Percentiles rank a stretch among this genome's conserved stretches.
Conservation (phyloP, 2,329 filamentous ascomycete genomes). For the Ophiostoma quercus region DNA sequence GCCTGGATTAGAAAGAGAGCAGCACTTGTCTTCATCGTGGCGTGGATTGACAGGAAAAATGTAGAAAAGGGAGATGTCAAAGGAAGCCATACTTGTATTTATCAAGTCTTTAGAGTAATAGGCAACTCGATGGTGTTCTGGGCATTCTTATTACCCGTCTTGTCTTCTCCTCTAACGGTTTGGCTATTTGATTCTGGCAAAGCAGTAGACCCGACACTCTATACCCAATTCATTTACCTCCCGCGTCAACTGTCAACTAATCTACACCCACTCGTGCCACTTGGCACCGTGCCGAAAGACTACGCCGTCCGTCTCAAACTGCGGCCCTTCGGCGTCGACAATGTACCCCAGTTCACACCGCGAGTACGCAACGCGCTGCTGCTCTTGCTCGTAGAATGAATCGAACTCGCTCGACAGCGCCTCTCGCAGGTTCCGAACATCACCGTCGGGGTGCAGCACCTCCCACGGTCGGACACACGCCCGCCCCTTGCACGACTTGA, state of each 20-base stretch:
- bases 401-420: conserved; percentile 40
- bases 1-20: background rate
- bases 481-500: conserved; percentile 55
- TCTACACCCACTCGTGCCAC: conserved; percentile 34
- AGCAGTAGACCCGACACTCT: background rate
- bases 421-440: conserved; percentile 47
- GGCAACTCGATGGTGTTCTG: background rate
- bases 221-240: background rate
- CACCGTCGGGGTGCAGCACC: conserved; percentile 49
- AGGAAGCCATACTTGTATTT: background rate
- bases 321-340: conserved; percentile 50
- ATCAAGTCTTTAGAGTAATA: background rate
- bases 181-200: background rate
- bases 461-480: conserved; percentile 54
- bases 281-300: conserved; percentile 30
- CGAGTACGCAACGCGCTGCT: conserved; percentile 45
- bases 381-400: background rate
- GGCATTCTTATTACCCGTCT: background rate
- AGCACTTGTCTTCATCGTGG: background rate
- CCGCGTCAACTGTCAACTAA: background rate
- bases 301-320: conserved; percentile 35
- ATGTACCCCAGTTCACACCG: conserved; percentile 55
- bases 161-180: background rate
- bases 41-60: background rate
- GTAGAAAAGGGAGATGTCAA: background rate